Evolutionary conservation across 2,329 filamentous ascomycete species (phyloP).

Genomic region (Thelonectria olida): DNA sequence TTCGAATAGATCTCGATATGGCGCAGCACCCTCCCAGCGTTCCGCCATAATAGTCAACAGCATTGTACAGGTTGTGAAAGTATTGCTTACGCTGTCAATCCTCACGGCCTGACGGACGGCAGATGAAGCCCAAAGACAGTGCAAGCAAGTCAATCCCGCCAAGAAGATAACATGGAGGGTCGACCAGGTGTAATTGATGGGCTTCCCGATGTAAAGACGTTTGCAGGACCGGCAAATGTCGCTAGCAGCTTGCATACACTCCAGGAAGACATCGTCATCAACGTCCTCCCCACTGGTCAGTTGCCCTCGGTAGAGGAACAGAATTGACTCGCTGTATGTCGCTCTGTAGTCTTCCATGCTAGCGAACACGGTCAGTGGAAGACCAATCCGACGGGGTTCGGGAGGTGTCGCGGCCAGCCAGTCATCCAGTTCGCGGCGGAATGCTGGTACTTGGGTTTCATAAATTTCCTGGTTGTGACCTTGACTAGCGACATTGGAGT

Average conservation of each 20-base stretch:
- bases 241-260: constrained; percentile 27
- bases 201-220: constrained; percentile 22
- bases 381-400: neutral
- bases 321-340: constrained; percentile 30
- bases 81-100: constrained; percentile 34
- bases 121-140: constrained; percentile 46
- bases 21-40: constrained; percentile 40
- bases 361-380: constrained; percentile 1
- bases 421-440: constrained; percentile 9
- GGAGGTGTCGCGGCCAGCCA: constrained; percentile 14
- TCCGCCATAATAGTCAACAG: constrained; percentile 44
- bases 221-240: constrained; percentile 31
- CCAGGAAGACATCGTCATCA: constrained; percentile 32
- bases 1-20: constrained; percentile 47
- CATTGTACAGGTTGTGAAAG: constrained; percentile 44
- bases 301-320: constrained; percentile 35
- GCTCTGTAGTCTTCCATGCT: constrained; percentile 4
- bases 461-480: neutral
- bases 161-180: constrained; percentile 20
- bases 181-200: constrained; percentile 21
- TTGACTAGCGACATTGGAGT: neutral
- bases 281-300: constrained; percentile 17
- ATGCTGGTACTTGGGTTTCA: neutral
- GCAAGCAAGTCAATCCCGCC: constrained; percentile 24
- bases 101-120: neutral